Evolutionary conservation across 371 early-diverging fungal species (phyloP), one percentile per base, ranked within the genome.

Genomic region (Dinochytrium kinnereticum): DNA sequence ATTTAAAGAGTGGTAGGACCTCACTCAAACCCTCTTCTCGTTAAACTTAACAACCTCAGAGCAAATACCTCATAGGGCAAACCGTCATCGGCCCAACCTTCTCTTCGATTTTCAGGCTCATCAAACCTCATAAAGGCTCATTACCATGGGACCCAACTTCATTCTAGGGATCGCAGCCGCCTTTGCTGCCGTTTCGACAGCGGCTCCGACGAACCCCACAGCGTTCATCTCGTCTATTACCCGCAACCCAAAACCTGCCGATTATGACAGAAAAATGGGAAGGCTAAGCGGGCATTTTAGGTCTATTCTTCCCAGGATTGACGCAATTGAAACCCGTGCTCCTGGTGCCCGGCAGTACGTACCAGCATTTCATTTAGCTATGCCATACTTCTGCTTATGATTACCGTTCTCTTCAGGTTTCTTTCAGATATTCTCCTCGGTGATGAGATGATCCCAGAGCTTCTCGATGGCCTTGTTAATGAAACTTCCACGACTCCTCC

Each of bases 301-400:
- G 7, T 37, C 61, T 24, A 34, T 61, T 10, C 2, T 34, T 2
- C 30, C 7, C 10, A 28, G 37, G 5, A 61, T 61, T 36, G 10
- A 61, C 30, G 61, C 13, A 7, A 61, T 61, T 61, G 61, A 61
- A 7, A 36, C 31, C 3, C 34, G 34, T 24, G 34, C 30, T 31
- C 61, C 61, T 7, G 61, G 61, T 21, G 61, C 61, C 24, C 30
- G 26, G 61, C 61, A 61, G 61, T 61, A 24, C 30, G 61, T 34
- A 34, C 5, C 24, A 5, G 7, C 21, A 7, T 19, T 17, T 55
- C 26, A 15, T 19, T 19, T 30, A 55, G 7, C 7, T 15, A 30
- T 55, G 26, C 26, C 30, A 7, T 17, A 34, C 36, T 15, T 61
- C 10, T 34, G 28, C 7, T 61, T 61, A 13, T 13, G 36, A 7